Evolutionary conservation across 2,329 filamentous ascomycete species (phyloP).

Genomic region (Fusarium sp.): DNA sequence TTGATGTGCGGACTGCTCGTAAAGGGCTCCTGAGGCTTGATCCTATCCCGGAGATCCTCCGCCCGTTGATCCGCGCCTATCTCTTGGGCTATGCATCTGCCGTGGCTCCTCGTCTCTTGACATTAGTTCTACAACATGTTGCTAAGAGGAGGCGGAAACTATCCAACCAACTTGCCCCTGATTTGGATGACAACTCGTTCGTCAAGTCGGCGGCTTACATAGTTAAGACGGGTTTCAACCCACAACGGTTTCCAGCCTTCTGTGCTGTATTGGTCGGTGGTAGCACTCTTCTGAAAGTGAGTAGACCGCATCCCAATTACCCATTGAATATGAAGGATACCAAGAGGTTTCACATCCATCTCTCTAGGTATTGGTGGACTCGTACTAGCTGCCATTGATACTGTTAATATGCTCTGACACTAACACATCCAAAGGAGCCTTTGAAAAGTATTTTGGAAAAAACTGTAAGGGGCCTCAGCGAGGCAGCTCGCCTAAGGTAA

Average conservation of each 20-base stretch:
- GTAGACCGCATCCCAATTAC: conserved; percentile 33
- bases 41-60: conserved; percentile 64
- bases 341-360: neutral
- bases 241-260: conserved; percentile 73
- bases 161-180: conserved; percentile 46
- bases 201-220: conserved; percentile 57
- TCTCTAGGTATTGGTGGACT: neutral
- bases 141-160: conserved; percentile 55
- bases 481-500: conserved; percentile 50
- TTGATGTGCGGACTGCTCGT: conserved; percentile 36
- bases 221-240: conserved; percentile 67
- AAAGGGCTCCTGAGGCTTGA: conserved; percentile 48
- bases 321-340: neutral
- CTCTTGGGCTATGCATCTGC: conserved; percentile 73
- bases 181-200: conserved; percentile 53
- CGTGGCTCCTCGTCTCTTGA: conserved; percentile 70
- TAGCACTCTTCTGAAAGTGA: conserved; percentile 72
- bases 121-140: conserved; percentile 67
- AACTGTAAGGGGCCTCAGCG: conserved; percentile 44
- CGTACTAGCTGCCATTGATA: neutral
- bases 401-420: conserved; percentile 15
- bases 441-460: conserved; percentile 51
- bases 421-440: conserved; percentile 49
- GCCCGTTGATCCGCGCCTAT: conserved; percentile 72
- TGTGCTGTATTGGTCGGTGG: conserved; percentile 74